A percentile compares a stretch with the other conserved stretches of the same genome.
Evolutionary conservation across 805 yeast species (phyloP).

Genomic region (Yarrowia yakushimensis): DNA sequence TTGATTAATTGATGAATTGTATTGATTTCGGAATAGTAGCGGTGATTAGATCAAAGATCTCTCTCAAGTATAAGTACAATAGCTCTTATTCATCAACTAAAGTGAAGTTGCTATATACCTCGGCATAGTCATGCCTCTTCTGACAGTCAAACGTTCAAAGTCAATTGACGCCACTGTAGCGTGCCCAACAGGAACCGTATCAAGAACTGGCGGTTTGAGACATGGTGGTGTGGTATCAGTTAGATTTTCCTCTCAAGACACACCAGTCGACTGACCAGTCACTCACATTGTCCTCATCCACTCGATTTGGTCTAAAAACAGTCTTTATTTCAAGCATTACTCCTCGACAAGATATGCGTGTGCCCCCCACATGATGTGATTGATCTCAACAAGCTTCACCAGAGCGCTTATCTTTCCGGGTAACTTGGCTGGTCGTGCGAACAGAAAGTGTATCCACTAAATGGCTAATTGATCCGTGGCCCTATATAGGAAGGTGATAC

Average conservation of each 20-base stretch:
- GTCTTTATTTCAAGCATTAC: background rate
- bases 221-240: background rate
- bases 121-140: background rate
- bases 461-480: too few species aligned
- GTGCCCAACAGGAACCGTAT: background rate
- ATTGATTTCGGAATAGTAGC: background rate
- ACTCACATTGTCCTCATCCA: background rate
- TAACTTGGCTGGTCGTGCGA: background rate
- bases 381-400: slow-evolving; percentile 11
- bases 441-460: background rate
- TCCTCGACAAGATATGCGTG: background rate
- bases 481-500: too few species aligned
- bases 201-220: background rate
- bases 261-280: too few species aligned
- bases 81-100: too few species aligned
- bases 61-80: too few species aligned
- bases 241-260: background rate
- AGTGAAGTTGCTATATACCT: background rate
- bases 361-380: slow-evolving; percentile 17
- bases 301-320: background rate
- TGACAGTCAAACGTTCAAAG: background rate
- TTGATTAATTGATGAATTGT: slow-evolving; percentile 18
- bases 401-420: slow-evolving; percentile 7
- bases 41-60: too few species aligned
- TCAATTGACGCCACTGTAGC: slow-evolving; percentile 9